Evolutionary conservation across 2,329 filamentous ascomycete species (phyloP).

Genomic region (Penicillium sp.): DNA sequence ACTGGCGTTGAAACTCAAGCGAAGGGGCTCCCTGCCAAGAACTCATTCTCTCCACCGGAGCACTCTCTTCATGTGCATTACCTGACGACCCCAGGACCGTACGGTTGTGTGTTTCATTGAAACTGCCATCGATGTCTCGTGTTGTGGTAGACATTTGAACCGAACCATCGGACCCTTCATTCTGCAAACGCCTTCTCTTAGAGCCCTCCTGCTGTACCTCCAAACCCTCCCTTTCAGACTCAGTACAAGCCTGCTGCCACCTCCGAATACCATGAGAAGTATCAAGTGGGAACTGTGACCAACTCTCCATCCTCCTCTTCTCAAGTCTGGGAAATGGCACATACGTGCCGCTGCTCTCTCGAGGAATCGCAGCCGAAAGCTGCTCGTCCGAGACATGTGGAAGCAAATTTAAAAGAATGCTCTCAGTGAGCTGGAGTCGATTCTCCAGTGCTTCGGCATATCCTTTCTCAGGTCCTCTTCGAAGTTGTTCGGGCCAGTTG

Average conservation of each 20-base stretch:
- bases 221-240: background rate
- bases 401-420: slow-evolving; percentile 39
- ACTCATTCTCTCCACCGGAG: slow-evolving; percentile 16
- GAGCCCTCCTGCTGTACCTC: background rate
- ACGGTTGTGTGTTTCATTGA: background rate
- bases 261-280: slow-evolving; percentile 33
- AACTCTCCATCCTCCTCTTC: slow-evolving; percentile 39
- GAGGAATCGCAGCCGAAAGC: slow-evolving; percentile 25
- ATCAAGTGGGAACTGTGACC: slow-evolving; percentile 38
- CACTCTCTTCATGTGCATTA: background rate
- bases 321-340: slow-evolving; percentile 22
- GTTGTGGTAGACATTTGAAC: background rate
- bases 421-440: slow-evolving; percentile 44
- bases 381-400: slow-evolving; percentile 34
- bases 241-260: slow-evolving; percentile 36
- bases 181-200: background rate
- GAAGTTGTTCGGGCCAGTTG: slow-evolving; percentile 40
- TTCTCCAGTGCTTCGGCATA: slow-evolving; percentile 47
- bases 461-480: slow-evolving; percentile 48
- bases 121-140: background rate
- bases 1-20: slow-evolving; percentile 27
- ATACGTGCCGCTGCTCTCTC: slow-evolving; percentile 12
- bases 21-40: slow-evolving; percentile 33
- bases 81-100: background rate
- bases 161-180: background rate